Base-by-base conservation (phyloP, 2,329 filamentous ascomycete genomes). In the Phaeomoniella chlamydospora region DNA sequence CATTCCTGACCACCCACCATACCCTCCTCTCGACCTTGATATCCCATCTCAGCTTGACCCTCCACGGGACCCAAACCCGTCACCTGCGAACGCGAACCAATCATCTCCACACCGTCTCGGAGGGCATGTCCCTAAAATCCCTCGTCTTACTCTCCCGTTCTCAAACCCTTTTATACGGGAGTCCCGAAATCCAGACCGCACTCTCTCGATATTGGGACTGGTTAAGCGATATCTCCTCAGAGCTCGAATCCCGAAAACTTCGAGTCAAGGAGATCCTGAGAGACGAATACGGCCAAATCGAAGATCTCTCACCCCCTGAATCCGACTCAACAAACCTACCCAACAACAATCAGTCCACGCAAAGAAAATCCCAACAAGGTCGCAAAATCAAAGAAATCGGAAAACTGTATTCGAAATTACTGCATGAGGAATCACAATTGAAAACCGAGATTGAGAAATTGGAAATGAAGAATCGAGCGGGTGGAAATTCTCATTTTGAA, bases 51-150 rank as follows among this genome's bases (percentile, higher is more conserved):
- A 26, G 9, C 22, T 26, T n/a, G 22, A 26, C 22, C 22, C 22
- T 26, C 22, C 45, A 47, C 40, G 45, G 45, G 16, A 38, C 40
- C 6, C 18, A 42, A 4, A 34, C 39, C 5, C 45, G 46, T 5
- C 39, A 44, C 34, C 26, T 35, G 0, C 19, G 18, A 5, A 17
- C 42, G 4, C 39, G 40, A 11, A 33, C 41, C 9, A 34, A 29
- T 0, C 45, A 44, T 33, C 37, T 49, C 15, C 19, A 31, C 11
- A 39, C 38, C 11, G 45, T 49, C 5, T 41, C 42, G 6, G 15
- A 18, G 12, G 40, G 43, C 2, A 45, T 49, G 37, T 41, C 29
- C n/a, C 18, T 43, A 19, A 49, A 47, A 38, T 26, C 36, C 1
- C 30, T 30, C 29, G 39, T 49, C 3, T 14, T 39, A 9, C 18